These are phyloP conservation scores for Xerocomellus dryophilus DNA, from an alignment of 768 basidiomycete genomes.

Conservation along the genomic window DNA sequence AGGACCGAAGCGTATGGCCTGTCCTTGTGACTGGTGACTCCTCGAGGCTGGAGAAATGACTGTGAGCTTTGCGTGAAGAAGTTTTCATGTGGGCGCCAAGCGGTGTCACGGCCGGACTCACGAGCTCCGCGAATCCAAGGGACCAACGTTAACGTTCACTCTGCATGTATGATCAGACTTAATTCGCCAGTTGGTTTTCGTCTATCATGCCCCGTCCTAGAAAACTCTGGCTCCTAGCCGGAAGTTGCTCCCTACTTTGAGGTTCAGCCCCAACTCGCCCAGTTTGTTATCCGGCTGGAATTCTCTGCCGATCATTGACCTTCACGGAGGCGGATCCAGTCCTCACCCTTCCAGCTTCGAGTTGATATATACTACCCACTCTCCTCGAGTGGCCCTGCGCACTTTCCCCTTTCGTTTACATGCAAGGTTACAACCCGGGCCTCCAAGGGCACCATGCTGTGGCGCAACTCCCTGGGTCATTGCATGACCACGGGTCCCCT, in stretches of 20 bases:
- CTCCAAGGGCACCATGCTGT: constrained; percentile 23
- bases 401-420: constrained; percentile 14
- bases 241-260: constrained; percentile 16
- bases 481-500: constrained; percentile 48
- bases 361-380: constrained; percentile 4
- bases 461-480: constrained; percentile 27
- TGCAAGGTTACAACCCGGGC: constrained; percentile 29
- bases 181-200: constrained; percentile 28
- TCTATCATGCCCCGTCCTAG: constrained; percentile 30
- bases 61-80: constrained; percentile 22
- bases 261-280: constrained; percentile 17
- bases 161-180: constrained; percentile 32
- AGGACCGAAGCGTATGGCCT: constrained; percentile 16
- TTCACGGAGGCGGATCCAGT: constrained; percentile 11
- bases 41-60: constrained; percentile 42
- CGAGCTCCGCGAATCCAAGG: constrained; percentile 35
- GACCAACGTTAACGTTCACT: constrained; percentile 25
- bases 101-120: constrained; percentile 29
- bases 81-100: constrained; percentile 32
- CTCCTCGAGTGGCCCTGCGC: constrained; percentile 4
- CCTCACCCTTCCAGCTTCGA: constrained; percentile 7
- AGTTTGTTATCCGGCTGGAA: constrained; percentile 28
- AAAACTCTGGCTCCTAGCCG: constrained; percentile 22
- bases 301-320: constrained; percentile 28
- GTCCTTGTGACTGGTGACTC: constrained; percentile 47